Conservation (phyloP, 495 filamentous ascomycete genomes). For the Penicillium psychrofluorescens region DNA sequence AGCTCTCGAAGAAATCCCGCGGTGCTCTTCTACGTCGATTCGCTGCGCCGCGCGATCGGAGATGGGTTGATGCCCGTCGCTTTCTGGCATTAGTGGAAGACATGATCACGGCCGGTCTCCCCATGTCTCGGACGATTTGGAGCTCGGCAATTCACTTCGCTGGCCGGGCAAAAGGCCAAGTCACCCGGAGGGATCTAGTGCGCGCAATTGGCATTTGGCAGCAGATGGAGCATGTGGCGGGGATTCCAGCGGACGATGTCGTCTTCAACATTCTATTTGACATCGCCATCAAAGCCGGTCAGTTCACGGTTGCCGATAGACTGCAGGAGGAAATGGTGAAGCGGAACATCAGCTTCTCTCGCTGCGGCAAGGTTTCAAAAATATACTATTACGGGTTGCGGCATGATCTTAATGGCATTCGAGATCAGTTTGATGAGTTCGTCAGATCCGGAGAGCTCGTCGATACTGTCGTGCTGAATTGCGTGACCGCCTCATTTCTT, state of each 20-base stretch:
- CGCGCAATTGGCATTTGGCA: constrained; percentile 76
- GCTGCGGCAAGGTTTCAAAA: constrained; percentile 67
- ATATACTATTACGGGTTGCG: constrained; percentile 78
- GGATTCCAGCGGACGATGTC: constrained; percentile 54
- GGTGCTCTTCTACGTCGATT: constrained; percentile 62
- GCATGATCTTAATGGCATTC: constrained; percentile 59
- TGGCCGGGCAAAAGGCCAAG: constrained; percentile 57
- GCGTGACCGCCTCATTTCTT: constrained; percentile 71
- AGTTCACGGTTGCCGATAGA: constrained; percentile 75
- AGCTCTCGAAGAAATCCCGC: constrained; percentile 51
- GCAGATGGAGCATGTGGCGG: constrained; percentile 73
- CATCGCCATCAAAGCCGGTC: constrained; percentile 74
- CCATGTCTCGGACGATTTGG: constrained; percentile 64
- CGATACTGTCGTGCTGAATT: constrained; percentile 81
- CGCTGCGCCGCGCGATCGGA: constrained; percentile 38
- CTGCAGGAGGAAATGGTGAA: constrained; percentile 71
- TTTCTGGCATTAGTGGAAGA: constrained; percentile 82
- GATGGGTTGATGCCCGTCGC: constrained; percentile 48
- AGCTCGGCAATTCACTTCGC: constrained; percentile 75
- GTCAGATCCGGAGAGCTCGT: constrained; percentile 78
- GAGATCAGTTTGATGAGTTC: constrained; percentile 65
- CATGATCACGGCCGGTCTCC: constrained; percentile 58
- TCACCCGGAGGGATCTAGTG: constrained; percentile 58
- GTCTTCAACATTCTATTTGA: constrained; percentile 94
- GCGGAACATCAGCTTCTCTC: constrained; percentile 56